Percentiles rank a stretch among this genome's conserved stretches.
phyloP scores from a whole-genome alignment of 495 filamentous ascomycete species.

The Daldinia decipiens region DNA sequence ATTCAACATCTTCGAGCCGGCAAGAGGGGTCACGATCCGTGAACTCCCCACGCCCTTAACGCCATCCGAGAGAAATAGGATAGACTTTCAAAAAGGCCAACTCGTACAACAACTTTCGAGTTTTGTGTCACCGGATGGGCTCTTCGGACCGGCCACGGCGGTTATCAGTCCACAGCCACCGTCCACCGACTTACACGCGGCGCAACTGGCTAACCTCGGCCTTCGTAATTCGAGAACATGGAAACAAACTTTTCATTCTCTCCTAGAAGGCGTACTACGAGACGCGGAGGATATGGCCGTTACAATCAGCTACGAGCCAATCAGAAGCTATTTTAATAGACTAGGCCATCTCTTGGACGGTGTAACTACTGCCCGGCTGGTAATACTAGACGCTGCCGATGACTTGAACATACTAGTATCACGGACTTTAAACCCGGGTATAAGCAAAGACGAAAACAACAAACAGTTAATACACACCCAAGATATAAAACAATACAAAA shows the following conservation, averaged over 20 bases:
- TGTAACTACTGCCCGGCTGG: slow-evolving; percentile 51
- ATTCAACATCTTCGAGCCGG: slow-evolving; percentile 49
- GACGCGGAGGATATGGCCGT: slow-evolving; percentile 61
- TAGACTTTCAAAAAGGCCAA: slow-evolving; percentile 50
- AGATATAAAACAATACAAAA: background rate
- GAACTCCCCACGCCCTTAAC: slow-evolving; percentile 37
- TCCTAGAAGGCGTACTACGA: slow-evolving; percentile 55
- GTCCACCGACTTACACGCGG: slow-evolving; percentile 8
- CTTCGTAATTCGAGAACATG: slow-evolving; percentile 48
- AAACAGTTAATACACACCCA: slow-evolving; percentile 7
- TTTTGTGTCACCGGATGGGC: slow-evolving; percentile 51
- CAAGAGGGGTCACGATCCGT: slow-evolving; percentile 45
- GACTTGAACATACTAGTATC: slow-evolving; percentile 52
- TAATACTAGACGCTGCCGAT: slow-evolving; percentile 50
- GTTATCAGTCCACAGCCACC: slow-evolving; percentile 37
- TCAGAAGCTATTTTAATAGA: slow-evolving; percentile 52
- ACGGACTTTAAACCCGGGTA: slow-evolving; percentile 13
- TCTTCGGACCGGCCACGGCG: slow-evolving; percentile 52
- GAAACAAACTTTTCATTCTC: slow-evolving; percentile 58
- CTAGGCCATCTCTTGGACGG: slow-evolving; percentile 53
- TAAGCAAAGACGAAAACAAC: slow-evolving; percentile 10
- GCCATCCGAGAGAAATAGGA: slow-evolving; percentile 20
- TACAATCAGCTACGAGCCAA: slow-evolving; percentile 53
- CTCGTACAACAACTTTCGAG: slow-evolving; percentile 50
- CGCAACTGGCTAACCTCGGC: slow-evolving; percentile 13